A percentile compares a stretch with the other conserved stretches of the same genome.
phyloP scores from a whole-genome alignment of 2,329 filamentous ascomycete species.

The Magnaporthales sp. region DNA sequence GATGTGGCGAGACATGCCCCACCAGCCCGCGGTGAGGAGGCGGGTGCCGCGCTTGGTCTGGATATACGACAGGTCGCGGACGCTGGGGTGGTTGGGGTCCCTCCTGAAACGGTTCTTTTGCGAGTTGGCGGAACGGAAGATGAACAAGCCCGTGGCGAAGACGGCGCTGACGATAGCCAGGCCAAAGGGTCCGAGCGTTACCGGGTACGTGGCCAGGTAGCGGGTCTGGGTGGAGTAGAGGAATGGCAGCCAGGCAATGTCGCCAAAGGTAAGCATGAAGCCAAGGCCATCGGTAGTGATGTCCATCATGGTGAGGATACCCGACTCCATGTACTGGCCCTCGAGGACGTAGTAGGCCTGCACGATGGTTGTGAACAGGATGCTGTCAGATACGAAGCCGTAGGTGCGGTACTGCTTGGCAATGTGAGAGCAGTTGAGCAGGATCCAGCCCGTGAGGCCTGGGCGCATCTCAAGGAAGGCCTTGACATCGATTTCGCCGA shows the following conservation, averaged over 20 bases:
- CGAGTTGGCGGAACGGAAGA: conserved; percentile 80
- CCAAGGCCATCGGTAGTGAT: conserved; percentile 84
- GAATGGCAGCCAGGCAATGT: conserved; percentile 81
- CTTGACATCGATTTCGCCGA: conserved; percentile 80
- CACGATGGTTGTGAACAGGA: conserved; percentile 65
- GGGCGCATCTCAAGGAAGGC: conserved; percentile 76
- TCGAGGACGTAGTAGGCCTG: conserved; percentile 77
- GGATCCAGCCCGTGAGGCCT: conserved; percentile 75
- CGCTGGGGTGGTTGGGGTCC: conserved; percentile 67
- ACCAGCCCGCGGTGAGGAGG: conserved; percentile 77
- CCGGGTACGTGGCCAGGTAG: conserved; percentile 72
- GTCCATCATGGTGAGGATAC: conserved; percentile 83
- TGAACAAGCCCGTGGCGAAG: conserved; percentile 64
- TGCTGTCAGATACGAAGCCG: conserved; percentile 73
- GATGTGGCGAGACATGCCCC: conserved; percentile 80
- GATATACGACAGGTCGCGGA: conserved; percentile 72
- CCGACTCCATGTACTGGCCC: conserved; percentile 72
- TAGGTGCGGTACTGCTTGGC: conserved; percentile 77
- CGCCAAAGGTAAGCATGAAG: conserved; percentile 84
- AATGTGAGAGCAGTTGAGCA: conserved; percentile 72
- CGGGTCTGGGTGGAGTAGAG: conserved; percentile 73
- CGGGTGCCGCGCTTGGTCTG: conserved; percentile 71
- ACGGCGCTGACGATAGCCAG: conserved; percentile 55
- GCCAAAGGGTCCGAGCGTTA: conserved; percentile 59
- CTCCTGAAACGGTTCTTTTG: conserved; percentile 88